Evolutionary conservation across 2,329 filamentous ascomycete genomes (phyloP), one percentile per base, ranked within the genome.

Genomic region (Tolypocladium tundrense): DNA sequence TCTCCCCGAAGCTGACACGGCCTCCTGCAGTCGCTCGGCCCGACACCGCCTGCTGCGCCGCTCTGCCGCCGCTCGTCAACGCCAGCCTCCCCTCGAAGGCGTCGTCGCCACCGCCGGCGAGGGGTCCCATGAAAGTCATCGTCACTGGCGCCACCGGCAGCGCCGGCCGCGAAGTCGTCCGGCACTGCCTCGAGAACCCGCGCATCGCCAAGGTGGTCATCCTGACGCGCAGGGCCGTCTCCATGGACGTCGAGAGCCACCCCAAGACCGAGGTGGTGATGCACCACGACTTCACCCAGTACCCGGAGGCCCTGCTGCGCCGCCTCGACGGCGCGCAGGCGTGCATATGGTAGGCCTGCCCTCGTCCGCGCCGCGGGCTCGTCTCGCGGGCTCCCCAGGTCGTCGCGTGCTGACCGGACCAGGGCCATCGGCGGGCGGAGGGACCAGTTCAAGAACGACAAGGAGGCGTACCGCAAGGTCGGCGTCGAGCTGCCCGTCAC

Each of bases 401-500:
- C 33, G 7, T 16, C 24, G 9, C 14, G 35, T 39, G 41, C 33
- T 21, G 13, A 39, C 11, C 5, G 14, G 19, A 14, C 19, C 48
- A 78, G 74, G 75, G 69, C 72, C 13, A 71, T 77, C 58, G 73
- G 75, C 41, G 71, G 70, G 48, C 66, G 67, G 75, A 80, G 50
- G 71, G 77, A 59, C 72, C 76, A 72, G 37, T 75, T 80, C 62
- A 79, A 72, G 31, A 72, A 72, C 35, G 75, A 79, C 51, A 79
- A 84, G 27, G 65, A 64, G 24, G 63, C 66, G 39, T 70, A 68
- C 31, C 69, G 68, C 57, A 77, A 77, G 41, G 84, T 88, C 58
- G 85, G 83, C 9, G 73, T 83, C 56, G 79, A 83, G 59, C 86
- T 84, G 65, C 77, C 86, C 1, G 65, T 88, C 10, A 77, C 78